Conservation (phyloP, 1,284 basidiomycete genomes). For the Phenoliferia sp. region DNA sequence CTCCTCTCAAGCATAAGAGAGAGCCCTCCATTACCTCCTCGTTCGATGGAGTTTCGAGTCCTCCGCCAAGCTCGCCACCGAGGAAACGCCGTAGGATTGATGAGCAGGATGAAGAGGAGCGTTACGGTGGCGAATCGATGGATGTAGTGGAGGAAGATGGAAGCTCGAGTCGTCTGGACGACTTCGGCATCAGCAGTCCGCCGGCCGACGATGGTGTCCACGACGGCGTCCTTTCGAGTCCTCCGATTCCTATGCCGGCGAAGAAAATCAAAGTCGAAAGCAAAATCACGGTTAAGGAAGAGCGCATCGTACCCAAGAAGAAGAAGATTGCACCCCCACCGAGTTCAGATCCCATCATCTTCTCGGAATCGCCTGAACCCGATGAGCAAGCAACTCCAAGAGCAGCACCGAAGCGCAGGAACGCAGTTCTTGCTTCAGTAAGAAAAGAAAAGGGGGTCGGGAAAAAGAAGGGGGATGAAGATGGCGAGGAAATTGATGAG, state of each 20-base stretch:
- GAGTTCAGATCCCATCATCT: no score
- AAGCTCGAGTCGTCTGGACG: no score
- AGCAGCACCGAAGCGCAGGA: no score
- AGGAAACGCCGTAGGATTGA: not conserved
- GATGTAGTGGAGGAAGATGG: not conserved
- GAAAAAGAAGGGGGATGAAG: no score
- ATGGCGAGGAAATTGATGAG: no score
- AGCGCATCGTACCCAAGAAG: not conserved
- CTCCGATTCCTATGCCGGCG: constrained; percentile 6
- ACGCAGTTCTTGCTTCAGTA: no score
- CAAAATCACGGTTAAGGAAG: constrained; percentile 8
- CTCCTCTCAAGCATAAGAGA: not conserved
- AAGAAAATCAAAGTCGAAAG: not conserved
- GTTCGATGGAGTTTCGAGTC: constrained; percentile 1
- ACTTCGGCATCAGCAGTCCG: not conserved
- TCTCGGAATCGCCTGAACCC: no score
- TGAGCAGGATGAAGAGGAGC: not conserved
- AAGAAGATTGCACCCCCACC: not conserved
- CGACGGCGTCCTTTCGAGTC: not conserved
- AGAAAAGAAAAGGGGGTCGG: no score
- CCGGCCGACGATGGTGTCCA: no score
- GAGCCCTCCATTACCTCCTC: not conserved
- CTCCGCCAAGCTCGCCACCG: not conserved
- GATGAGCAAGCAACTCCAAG: no score
- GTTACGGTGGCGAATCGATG: no score